Conservation (phyloP, 768 basidiomycete genomes). For the Lactarius psammicola region DNA sequence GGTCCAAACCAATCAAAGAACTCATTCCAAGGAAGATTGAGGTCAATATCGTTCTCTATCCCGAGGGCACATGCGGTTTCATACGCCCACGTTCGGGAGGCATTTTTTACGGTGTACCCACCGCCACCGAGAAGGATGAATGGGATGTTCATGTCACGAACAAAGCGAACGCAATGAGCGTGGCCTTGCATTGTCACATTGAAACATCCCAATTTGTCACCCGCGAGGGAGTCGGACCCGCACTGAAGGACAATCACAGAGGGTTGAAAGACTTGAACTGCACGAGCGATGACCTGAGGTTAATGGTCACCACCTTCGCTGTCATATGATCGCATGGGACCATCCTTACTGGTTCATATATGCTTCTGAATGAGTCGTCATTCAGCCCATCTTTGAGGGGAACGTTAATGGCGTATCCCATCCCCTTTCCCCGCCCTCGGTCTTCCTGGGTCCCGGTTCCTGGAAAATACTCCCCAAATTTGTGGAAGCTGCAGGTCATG, state of each 20-base stretch:
- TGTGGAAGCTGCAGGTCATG: constrained; percentile 97
- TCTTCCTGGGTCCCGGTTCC: constrained; percentile 88
- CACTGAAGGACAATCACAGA: constrained; percentile 90
- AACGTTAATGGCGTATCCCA: constrained; percentile 88
- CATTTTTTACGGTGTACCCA: constrained; percentile 96
- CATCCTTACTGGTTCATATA: constrained; percentile 85
- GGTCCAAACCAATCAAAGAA: constrained; percentile 99
- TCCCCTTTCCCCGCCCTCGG: constrained; percentile 77
- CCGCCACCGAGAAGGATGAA: constrained; percentile 92
- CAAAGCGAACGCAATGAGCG: constrained; percentile 84
- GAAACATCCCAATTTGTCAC: constrained; percentile 95
- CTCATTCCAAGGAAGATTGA: constrained; percentile 78
- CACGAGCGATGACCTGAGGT: constrained; percentile 70
- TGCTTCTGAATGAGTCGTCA: constrained; percentile 79
- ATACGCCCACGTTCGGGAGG: constrained; percentile 92
- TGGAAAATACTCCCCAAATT: constrained; percentile 94
- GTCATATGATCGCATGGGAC: not conserved
- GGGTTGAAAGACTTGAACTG: constrained; percentile 86
- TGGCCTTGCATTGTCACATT: constrained; percentile 96
- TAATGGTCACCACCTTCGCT: not conserved
- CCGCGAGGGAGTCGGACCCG: constrained; percentile 92
- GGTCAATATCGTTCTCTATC: constrained; percentile 71
- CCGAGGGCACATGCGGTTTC: constrained; percentile 97
- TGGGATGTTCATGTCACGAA: constrained; percentile 79
- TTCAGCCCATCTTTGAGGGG: constrained; percentile 93